phyloP scores from a whole-genome alignment of 78 protist species.

The Isochrysis galbana region DNA sequence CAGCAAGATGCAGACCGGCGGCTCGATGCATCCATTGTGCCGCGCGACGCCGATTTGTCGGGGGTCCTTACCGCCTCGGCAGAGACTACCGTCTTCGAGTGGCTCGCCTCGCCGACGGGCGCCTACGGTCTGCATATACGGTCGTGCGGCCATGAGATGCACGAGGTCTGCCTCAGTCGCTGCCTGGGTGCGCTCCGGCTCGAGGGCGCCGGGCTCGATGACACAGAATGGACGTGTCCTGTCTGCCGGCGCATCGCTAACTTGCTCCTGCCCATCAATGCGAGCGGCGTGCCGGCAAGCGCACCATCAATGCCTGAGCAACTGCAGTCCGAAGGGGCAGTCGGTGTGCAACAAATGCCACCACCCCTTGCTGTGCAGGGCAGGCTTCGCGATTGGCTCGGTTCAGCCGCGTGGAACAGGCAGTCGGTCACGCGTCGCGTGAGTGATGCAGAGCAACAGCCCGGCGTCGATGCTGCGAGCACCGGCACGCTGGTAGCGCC shows the following conservation, averaged over 20 bases:
- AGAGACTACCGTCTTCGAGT: not conserved
- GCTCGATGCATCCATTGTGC: not conserved
- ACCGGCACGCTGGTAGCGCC: too few relatives aligned
- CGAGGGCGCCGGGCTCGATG: not conserved
- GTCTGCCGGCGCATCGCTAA: constrained; percentile 7
- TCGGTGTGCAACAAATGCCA: too few relatives aligned
- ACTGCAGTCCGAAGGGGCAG: too few relatives aligned
- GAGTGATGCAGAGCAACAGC: too few relatives aligned
- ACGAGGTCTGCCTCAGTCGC: not conserved
- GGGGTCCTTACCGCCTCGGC: not conserved
- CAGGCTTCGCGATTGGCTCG: too few relatives aligned
- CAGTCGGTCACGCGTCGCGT: too few relatives aligned
- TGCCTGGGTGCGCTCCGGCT: not conserved
- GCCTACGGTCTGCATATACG: not conserved
- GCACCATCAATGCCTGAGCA: too few relatives aligned
- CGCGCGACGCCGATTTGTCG: not conserved
- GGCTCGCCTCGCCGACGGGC: not conserved
- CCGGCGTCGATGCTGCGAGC: too few relatives aligned
- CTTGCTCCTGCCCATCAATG: not conserved
- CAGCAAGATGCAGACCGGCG: not conserved
- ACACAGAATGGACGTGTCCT: not conserved
- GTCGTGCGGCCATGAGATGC: not conserved
- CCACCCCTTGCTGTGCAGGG: too few relatives aligned
- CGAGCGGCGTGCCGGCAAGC: too few relatives aligned
- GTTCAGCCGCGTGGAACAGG: too few relatives aligned